phyloP scores from a whole-genome alignment of 2,329 filamentous ascomycete species.

The Cordyceps farinosa region DNA sequence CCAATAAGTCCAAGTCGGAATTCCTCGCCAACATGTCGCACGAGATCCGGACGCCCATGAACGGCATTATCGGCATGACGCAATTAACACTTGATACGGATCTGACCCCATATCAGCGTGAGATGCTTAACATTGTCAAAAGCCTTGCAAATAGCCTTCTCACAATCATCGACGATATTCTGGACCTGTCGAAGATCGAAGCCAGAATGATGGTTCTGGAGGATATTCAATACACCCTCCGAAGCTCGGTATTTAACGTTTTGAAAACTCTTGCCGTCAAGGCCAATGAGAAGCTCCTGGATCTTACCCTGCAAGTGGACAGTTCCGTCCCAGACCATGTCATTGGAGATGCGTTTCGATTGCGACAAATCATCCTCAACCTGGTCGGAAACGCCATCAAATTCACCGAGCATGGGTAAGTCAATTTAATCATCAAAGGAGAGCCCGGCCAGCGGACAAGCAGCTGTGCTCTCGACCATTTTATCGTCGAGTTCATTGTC shows the following conservation, averaged over 20 bases:
- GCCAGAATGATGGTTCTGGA: constrained; percentile 98
- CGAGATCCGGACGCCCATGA: constrained; percentile 96
- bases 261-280: constrained; percentile 96
- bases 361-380: constrained; percentile 95
- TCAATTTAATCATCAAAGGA: constrained; percentile 84
- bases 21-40: constrained; percentile 99
- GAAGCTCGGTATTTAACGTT: constrained; percentile 96
- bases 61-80: constrained; percentile 97
- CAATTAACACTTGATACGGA: constrained; percentile 94
- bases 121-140: constrained; percentile 98
- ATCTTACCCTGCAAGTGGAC: constrained; percentile 90
- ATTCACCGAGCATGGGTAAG: constrained; percentile 94
- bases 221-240: constrained; percentile 91
- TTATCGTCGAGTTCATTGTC: constrained; percentile 92
- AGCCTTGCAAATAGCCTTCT: constrained; percentile 92
- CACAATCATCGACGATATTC: constrained; percentile 88
- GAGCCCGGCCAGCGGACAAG: constrained; percentile 58
- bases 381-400: constrained; percentile 98
- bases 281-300: constrained; percentile 91
- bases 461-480: too few relatives aligned
- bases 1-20: constrained; percentile 97
- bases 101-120: constrained; percentile 88
- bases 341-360: constrained; percentile 91
- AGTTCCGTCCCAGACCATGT: constrained; percentile 92
- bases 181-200: constrained; percentile 78